Percentiles rank a stretch among this genome's conserved stretches.
Conservation (phyloP, 371 early-diverging fungal species). For the Gilbertella persicaria region DNA sequence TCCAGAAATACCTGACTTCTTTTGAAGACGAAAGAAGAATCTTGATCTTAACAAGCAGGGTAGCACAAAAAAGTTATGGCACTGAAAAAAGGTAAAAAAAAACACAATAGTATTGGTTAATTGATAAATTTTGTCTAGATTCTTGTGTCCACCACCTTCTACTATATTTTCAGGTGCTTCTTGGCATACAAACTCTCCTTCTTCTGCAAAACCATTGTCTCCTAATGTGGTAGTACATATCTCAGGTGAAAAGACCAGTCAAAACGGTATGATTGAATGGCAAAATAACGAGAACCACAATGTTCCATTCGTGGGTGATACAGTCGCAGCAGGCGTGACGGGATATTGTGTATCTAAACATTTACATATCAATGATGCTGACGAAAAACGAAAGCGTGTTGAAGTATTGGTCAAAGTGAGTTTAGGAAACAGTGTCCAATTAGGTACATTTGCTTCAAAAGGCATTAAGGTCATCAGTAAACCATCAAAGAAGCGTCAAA, state of each 20-base stretch:
- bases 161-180: conserved; percentile 73
- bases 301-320: conserved; percentile 29
- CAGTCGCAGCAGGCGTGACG: conserved; percentile 29
- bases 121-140: conserved; percentile 29
- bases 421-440: conserved; percentile 59
- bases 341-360: conserved; percentile 84
- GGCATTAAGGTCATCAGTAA: conserved; percentile 88
- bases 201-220: conserved; percentile 12
- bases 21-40: conserved; percentile 66
- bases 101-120: not conserved
- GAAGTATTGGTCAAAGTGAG: conserved; percentile 72
- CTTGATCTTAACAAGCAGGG: conserved; percentile 76
- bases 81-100: conserved; percentile 75
- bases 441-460: conserved; percentile 72
- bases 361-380: conserved; percentile 81
- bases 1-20: conserved; percentile 43
- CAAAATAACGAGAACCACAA: conserved; percentile 20
- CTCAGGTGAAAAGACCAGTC: conserved; percentile 44
- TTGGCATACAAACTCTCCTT: conserved; percentile 20
- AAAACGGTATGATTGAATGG: conserved; percentile 53
- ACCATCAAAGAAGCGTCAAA: conserved; percentile 85
- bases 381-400: conserved; percentile 79
- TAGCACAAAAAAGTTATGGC: conserved; percentile 87
- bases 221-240: conserved; percentile 48
- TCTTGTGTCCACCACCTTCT: conserved; percentile 82